phyloP scores from a whole-genome alignment of 148 eudicot species.

The Fallopia convolvulus region DNA sequence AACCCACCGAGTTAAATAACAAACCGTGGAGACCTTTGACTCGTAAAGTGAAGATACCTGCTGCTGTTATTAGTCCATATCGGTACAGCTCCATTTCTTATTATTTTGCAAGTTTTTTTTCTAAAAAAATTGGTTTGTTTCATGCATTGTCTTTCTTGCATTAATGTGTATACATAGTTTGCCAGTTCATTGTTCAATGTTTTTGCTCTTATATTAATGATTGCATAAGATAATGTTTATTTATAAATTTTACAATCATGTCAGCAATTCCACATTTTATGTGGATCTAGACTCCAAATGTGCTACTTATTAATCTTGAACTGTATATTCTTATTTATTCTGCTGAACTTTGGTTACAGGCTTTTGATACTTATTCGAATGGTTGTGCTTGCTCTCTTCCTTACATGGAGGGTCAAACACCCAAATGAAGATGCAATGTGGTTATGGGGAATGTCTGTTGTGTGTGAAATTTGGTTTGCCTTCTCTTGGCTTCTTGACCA shows the following conservation, averaged over 20 bases:
- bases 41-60: conserved; percentile 14
- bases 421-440: conserved; percentile 19
- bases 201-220: not conserved
- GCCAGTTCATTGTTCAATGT: not conserved
- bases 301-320: not conserved
- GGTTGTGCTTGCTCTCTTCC: conserved; percentile 13
- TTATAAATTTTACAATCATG: not conserved
- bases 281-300: not conserved
- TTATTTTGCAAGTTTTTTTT: not conserved
- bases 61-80: conserved; percentile 17
- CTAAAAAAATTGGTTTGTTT: not conserved
- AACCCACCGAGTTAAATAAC: not conserved
- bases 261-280: not conserved
- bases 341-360: conserved; percentile 10
- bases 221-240: too few relatives aligned
- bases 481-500: conserved; percentile 19
- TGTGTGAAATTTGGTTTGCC: conserved; percentile 19
- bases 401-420: conserved; percentile 14
- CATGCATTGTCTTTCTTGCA: not conserved
- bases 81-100: conserved; percentile 2
- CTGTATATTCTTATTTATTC: not conserved
- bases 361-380: conserved; percentile 12
- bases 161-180: not conserved
- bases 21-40: conserved; percentile 21
- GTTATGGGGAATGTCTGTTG: conserved; percentile 19